Evolutionary conservation across 2,329 filamentous ascomycete genomes (phyloP).

Genomic region (Penicillium vulpinum): DNA sequence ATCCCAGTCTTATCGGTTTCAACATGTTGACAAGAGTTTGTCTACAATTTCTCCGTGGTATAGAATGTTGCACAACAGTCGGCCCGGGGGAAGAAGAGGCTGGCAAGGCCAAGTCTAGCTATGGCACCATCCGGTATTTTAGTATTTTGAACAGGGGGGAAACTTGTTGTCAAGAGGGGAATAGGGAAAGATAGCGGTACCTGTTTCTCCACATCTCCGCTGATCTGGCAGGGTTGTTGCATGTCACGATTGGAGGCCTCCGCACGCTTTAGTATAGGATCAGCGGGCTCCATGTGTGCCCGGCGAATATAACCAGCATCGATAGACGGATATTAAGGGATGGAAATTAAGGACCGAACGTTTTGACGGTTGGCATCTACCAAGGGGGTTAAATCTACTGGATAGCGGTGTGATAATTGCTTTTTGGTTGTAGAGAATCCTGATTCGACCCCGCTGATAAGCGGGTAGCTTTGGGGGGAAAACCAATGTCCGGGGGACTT

Average conservation of each 20-base stretch:
- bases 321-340: not conserved
- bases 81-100: not conserved
- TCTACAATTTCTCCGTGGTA: not conserved
- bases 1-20: conserved; percentile 15
- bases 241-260: not conserved
- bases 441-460: conserved; percentile 14
- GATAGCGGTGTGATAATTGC: not conserved
- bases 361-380: not conserved
- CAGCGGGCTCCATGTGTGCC: not conserved
- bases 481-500: not conserved
- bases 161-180: conserved; percentile 1
- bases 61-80: not conserved
- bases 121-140: not conserved
- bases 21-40: conserved; percentile 16
- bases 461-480: not conserved
- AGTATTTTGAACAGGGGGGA: not conserved
- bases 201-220: conserved; percentile 34
- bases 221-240: conserved; percentile 7
- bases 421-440: not conserved
- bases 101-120: conserved; percentile 17
- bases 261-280: not conserved
- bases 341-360: not conserved
- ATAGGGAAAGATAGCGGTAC: conserved; percentile 21
- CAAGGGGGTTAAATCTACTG: not conserved
- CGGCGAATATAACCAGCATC: not conserved